Percentiles rank a stretch among this genome's conserved stretches.
These are phyloP conservation scores for Chytridiales sp. DNA, from an alignment of 371 early-diverging fungal species.

Conservation along the genomic window DNA sequence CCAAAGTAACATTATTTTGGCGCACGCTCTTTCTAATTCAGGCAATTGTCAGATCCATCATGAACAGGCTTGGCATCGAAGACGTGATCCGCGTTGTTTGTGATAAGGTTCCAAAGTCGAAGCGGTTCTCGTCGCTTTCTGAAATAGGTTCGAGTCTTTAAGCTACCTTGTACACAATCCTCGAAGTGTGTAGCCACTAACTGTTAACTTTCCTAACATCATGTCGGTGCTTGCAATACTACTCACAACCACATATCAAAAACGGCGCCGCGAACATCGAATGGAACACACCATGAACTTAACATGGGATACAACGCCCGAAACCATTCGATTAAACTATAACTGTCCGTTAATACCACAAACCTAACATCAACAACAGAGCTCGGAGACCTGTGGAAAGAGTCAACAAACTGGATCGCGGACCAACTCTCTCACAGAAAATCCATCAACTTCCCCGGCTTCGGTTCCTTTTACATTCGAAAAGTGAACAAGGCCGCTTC, in stretches of 20 bases:
- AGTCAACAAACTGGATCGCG: slow-evolving; percentile 21
- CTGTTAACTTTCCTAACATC: too few species aligned
- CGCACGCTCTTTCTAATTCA: too few species aligned
- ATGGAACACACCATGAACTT: too few species aligned
- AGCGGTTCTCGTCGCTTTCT: slow-evolving; percentile 39
- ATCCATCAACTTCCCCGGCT: slow-evolving; percentile 28
- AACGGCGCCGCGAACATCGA: too few species aligned
- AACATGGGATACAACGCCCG: too few species aligned
- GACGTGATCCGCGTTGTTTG: slow-evolving; percentile 31
- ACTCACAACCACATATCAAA: too few species aligned
- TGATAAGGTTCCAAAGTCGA: slow-evolving; percentile 35
- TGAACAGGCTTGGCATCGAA: slow-evolving; percentile 34
- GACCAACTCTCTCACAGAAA: slow-evolving; percentile 22
- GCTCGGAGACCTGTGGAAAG: slow-evolving; percentile 36
- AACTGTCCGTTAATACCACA: background rate
- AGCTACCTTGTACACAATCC: background rate
- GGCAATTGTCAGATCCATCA: too few species aligned
- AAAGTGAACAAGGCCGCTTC: slow-evolving; percentile 10
- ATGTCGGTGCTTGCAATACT: too few species aligned
- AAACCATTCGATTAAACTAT: background rate
- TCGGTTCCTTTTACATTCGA: slow-evolving; percentile 30
- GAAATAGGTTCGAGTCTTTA: slow-evolving; percentile 25
- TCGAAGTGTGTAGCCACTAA: too few species aligned
- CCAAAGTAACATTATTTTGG: too few species aligned
- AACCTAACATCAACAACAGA: slow-evolving; percentile 18